Conservation (phyloP, 495 filamentous ascomycete genomes). For the Lasiosphaeria miniovina region DNA sequence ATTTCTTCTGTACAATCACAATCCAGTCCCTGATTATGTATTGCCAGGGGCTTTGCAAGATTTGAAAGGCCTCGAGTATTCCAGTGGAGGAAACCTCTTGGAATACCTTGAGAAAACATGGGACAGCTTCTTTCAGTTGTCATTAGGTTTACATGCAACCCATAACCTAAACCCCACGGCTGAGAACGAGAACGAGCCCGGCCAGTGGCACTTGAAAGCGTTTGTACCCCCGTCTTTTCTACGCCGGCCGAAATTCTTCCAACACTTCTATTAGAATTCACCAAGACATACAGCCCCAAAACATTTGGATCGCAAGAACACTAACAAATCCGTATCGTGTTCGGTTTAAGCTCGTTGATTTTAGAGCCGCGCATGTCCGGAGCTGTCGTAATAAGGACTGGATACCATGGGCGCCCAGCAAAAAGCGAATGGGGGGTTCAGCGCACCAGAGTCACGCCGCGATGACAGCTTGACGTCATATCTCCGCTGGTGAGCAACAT, state of each 20-base stretch:
- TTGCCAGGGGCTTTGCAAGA: too few relatives aligned
- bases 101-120: constrained; percentile 5
- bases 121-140: constrained; percentile 1
- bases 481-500: constrained; percentile 3
- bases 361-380: constrained; percentile 9
- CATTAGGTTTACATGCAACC: neutral
- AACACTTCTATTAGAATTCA: constrained; percentile 3
- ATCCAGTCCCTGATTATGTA: too few relatives aligned
- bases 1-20: too few relatives aligned
- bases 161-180: neutral
- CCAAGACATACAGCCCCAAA: constrained; percentile 10
- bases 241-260: neutral
- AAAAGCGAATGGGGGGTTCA: constrained; percentile 9
- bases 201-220: neutral
- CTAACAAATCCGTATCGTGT: neutral
- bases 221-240: neutral
- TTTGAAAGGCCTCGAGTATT: neutral
- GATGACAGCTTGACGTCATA: constrained; percentile 4
- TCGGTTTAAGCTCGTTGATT: constrained; percentile 6
- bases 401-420: constrained; percentile 8
- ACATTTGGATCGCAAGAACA: neutral
- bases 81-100: constrained; percentile 2
- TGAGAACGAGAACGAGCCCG: neutral
- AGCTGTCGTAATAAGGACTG: neutral
- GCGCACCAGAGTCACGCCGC: constrained; percentile 7